A percentile compares a stretch with the other conserved stretches of the same genome.
Evolutionary conservation across 306 rosid genomes (phyloP).

Genomic region (Quercus gilva): DNA sequence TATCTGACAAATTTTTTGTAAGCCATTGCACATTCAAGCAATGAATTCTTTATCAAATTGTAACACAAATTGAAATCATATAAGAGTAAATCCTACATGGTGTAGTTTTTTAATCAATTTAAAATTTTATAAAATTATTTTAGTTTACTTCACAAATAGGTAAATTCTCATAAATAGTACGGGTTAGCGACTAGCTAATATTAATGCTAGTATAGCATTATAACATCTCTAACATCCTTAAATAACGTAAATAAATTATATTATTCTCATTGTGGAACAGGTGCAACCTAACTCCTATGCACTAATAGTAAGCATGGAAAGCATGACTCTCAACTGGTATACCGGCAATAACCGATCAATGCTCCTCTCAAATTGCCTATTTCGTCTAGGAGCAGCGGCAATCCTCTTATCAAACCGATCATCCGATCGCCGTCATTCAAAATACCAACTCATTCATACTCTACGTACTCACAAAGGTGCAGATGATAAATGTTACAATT

Average conservation of each 20-base stretch:
- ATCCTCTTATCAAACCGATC: not conserved
- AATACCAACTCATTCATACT: not conserved
- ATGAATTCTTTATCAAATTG: no score
- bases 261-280: not conserved
- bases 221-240: no score
- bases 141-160: no score
- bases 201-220: no score
- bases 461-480: not conserved
- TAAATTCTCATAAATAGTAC: no score
- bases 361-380: slow-evolving; percentile 1
- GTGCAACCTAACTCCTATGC: not conserved
- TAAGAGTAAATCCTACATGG: no score
- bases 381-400: not conserved
- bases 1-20: no score
- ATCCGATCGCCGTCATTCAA: not conserved
- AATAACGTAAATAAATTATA: not conserved
- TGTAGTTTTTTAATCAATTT: no score
- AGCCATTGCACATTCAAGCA: no score
- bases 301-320: not conserved
- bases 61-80: no score
- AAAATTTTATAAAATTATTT: no score
- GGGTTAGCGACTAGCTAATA: no score
- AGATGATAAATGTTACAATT: not conserved
- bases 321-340: slow-evolving; percentile 8
- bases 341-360: not conserved